Evolutionary conservation across 139 green algal genomes (phyloP), one percentile per base, ranked within the genome.

Genomic region (Mychonastes homosphaera): DNA sequence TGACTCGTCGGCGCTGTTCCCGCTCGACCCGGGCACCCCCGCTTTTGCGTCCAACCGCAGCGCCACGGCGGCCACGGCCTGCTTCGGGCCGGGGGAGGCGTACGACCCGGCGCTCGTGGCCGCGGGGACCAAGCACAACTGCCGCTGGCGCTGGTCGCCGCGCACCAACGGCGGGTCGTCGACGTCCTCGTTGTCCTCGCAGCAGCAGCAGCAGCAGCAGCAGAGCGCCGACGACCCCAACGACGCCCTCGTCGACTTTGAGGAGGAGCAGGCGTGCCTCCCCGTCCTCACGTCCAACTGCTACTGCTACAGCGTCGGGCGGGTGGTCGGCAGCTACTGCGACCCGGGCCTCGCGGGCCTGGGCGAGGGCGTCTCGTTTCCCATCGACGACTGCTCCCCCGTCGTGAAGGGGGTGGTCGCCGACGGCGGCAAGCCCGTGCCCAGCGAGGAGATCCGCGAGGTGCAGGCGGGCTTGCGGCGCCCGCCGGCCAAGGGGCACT

Each of bases 241-340:
- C 1, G 50, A 39, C 2, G 35, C 58, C 7, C 16, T 65, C 3
- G 18, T 26, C 2, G 8, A n/a, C 34, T 65, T 65, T 41, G 27
- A 34, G 61, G 61, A 67, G 41, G 61, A 67, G 40, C 56, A 67
- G 21, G 61, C 61, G 6, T 67, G 61, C 23, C 50, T 61, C 40
- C 45, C 61, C 30, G 23, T 67, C 21, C n/a, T 67, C 12, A 44
- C 34, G 27, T 49, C n/a, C 29, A 67, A 67, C 40, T 67, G 61
- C 41, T 67, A 67, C 50, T 67, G 61, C 61, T 67, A 62, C 24
- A n/a, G 50, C 1, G 9, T 67, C 26, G 28, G 23, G 21, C 24
- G 34, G 2, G 60, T 56, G 28, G 50, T 67, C 3, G 41, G 51
- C 36, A 56, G 39, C 28, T 67, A 67, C 51, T 67, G 61, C 34